Percentiles rank a stretch among this genome's conserved stretches.
Evolutionary conservation across 208 protist species (phyloP).

Genomic region (Wallacemonas sp.): DNA sequence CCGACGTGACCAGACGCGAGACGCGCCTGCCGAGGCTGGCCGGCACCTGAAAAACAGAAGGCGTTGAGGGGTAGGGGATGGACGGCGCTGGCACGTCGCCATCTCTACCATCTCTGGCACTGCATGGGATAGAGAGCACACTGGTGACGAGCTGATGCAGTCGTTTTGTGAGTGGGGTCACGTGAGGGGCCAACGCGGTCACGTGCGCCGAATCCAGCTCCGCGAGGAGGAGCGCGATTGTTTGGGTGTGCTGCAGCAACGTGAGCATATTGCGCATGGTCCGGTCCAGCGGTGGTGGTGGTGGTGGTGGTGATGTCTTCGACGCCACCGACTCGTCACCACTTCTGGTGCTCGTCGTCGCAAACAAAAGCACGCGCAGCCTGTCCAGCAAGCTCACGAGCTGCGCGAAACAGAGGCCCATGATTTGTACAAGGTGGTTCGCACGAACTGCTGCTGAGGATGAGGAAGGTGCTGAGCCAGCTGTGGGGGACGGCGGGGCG

Average conservation of each 20-base stretch:
- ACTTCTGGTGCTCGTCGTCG: not conserved
- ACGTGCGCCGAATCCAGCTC: not conserved
- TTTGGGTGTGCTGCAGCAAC: conserved; percentile 10
- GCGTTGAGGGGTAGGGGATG: too few species aligned
- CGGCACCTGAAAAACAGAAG: too few species aligned
- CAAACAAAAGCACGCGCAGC: not conserved
- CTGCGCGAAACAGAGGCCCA: conserved; percentile 9
- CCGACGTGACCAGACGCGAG: not conserved
- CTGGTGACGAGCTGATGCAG: conserved; percentile 1
- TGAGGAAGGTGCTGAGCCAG: not conserved
- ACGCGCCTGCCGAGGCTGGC: not conserved
- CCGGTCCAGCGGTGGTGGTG: not conserved
- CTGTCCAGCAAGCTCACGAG: not conserved
- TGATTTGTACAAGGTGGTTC: not conserved
- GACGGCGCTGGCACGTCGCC: too few species aligned
- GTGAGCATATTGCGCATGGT: not conserved
- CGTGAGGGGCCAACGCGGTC: not conserved
- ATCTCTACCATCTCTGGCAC: too few species aligned
- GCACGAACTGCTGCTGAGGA: too few species aligned
- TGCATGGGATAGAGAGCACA: not conserved
- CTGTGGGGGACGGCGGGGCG: not conserved
- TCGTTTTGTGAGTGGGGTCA: not conserved
- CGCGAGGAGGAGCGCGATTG: conserved; percentile 1
- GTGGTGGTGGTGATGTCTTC: too few species aligned
- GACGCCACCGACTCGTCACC: too few species aligned